phyloP scores from a whole-genome alignment of 139 green algal species.

The Coccomyxa sp. region DNA sequence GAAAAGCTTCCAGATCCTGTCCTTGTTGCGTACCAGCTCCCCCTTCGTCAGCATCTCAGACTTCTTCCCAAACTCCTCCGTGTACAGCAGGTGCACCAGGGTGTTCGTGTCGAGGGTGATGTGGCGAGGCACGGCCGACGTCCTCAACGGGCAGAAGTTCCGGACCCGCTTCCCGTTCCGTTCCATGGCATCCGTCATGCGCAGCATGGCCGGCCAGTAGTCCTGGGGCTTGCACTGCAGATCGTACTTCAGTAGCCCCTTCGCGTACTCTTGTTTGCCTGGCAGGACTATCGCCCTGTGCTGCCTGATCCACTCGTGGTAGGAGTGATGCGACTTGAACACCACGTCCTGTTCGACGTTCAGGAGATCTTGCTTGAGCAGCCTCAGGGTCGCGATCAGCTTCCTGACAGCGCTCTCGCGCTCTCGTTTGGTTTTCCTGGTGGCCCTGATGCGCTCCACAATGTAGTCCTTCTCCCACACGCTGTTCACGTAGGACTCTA shows the following conservation, averaged over 20 bases:
- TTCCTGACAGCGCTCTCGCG: not conserved
- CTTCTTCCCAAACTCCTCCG: not conserved
- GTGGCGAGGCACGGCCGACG: not conserved
- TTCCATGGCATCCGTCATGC: not conserved
- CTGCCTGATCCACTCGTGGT: not conserved
- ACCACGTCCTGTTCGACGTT: not conserved
- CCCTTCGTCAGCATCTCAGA: not conserved
- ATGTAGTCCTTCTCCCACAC: not conserved
- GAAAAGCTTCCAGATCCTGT: not conserved
- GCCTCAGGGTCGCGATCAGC: not conserved
- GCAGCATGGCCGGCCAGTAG: not conserved
- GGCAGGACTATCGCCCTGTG: not conserved
- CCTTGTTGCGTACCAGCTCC: not conserved
- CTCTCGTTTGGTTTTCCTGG: not conserved
- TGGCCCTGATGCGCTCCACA: not conserved
- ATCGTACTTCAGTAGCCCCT: not conserved
- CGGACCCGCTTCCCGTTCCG: not conserved
- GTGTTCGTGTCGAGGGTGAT: not conserved
- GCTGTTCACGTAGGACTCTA: not conserved
- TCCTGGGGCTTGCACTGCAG: not conserved
- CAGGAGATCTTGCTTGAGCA: not conserved
- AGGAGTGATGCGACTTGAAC: not conserved
- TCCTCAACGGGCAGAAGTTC: not conserved
- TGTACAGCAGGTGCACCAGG: not conserved
- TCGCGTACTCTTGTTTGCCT: not conserved